A percentile compares a stretch with the other conserved stretches of the same genome.
Conservation (phyloP, 768 basidiomycete species). For the Agaricus sinodeliciosus region DNA sequence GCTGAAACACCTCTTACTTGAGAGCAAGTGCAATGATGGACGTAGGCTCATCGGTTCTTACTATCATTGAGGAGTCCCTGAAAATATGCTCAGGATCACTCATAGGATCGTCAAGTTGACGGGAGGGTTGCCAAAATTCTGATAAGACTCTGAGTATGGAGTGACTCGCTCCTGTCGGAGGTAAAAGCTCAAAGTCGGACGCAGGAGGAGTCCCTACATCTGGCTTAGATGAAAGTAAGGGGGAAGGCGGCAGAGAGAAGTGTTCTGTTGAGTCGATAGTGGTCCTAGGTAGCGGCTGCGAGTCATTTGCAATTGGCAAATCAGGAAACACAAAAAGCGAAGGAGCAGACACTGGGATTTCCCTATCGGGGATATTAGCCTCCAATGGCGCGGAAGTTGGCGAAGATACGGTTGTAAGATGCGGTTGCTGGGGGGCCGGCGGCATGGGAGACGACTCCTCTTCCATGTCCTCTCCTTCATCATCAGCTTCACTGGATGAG, state of each 20-base stretch:
- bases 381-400: neutral
- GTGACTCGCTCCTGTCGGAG: conserved; percentile 28
- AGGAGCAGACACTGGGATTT: neutral
- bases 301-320: neutral
- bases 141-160: conserved; percentile 82
- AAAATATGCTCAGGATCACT: conserved; percentile 90
- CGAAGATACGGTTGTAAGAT: neutral
- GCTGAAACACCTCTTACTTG: conserved; percentile 45
- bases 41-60: conserved; percentile 94
- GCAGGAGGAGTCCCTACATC: conserved; percentile 39
- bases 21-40: conserved; percentile 95
- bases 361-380: neutral
- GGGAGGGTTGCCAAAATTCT: conserved; percentile 68
- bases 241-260: conserved; percentile 51
- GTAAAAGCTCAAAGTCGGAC: conserved; percentile 44
- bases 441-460: conserved; percentile 21
- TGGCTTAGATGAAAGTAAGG: conserved; percentile 36
- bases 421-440: neutral
- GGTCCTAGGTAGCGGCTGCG: neutral
- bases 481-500: conserved; percentile 51
- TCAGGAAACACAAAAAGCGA: neutral
- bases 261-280: conserved; percentile 18
- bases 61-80: conserved; percentile 89
- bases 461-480: conserved; percentile 45
- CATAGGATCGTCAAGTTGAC: conserved; percentile 59